These are phyloP conservation scores for Houttuynia cordata DNA, from an alignment of 164 flowering plant genomes.

Conservation along the genomic window DNA sequence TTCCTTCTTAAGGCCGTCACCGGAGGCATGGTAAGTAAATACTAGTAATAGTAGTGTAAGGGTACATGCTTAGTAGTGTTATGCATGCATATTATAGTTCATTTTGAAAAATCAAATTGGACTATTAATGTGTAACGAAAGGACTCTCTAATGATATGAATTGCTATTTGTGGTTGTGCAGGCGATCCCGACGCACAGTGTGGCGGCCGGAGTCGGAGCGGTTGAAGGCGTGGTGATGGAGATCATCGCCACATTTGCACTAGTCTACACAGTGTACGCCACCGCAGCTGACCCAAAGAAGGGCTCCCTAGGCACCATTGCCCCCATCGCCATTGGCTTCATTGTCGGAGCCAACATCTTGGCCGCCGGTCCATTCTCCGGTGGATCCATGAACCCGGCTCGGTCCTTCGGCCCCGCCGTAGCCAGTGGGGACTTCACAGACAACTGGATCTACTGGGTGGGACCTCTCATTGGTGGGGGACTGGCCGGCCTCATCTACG, in stretches of 20 bases:
- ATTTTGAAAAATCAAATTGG: too few relatives aligned
- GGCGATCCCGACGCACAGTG: constrained; percentile 54
- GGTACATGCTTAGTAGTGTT: too few relatives aligned
- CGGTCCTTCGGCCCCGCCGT: constrained; percentile 89
- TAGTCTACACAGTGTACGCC: constrained; percentile 84
- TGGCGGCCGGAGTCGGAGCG: constrained; percentile 63
- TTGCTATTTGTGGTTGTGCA: constrained; percentile 9
- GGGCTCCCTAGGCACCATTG: constrained; percentile 75
- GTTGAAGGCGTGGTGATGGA: constrained; percentile 69
- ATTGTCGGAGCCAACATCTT: constrained; percentile 90
- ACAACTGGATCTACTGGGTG: constrained; percentile 83
- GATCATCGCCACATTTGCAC: constrained; percentile 67
- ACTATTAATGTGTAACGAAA: too few relatives aligned
- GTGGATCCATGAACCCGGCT: constrained; percentile 98
- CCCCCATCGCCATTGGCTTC: constrained; percentile 90
- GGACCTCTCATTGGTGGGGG: constrained; percentile 86
- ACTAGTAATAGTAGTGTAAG: too few relatives aligned
- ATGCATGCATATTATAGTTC: not conserved
- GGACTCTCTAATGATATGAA: not conserved
- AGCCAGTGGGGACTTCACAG: constrained; percentile 55
- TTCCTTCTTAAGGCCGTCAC: constrained; percentile 70
- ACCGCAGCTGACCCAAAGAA: constrained; percentile 93
- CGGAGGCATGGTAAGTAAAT: constrained; percentile 83
- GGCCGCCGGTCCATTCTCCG: constrained; percentile 89
- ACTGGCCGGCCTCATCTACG: constrained; percentile 64